Evolutionary conservation across 345 rosid species (phyloP).

Genomic region (Jatropha curcas): DNA sequence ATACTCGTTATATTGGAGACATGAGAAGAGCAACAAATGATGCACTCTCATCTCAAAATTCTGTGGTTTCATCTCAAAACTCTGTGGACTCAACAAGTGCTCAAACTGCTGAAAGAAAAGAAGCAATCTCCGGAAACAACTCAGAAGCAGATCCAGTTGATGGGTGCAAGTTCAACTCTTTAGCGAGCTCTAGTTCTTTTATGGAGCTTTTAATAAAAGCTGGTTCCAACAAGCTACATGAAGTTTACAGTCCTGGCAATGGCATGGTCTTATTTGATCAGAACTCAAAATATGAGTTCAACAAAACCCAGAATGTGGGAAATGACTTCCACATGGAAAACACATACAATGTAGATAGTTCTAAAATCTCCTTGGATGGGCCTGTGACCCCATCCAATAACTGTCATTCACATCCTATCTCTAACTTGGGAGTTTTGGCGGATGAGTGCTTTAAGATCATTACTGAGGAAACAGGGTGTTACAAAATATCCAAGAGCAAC

Average conservation of each 20-base stretch:
- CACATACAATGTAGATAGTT: constrained; percentile 27
- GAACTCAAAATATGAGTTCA: constrained; percentile 28
- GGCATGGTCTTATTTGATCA: constrained; percentile 25
- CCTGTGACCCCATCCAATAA: constrained; percentile 29
- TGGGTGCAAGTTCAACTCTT: constrained; percentile 23
- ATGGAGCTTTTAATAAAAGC: constrained; percentile 57
- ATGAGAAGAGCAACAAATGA: constrained; percentile 22
- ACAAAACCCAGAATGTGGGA: constrained; percentile 18
- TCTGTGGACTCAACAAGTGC: constrained; percentile 39
- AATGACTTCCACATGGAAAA: constrained; percentile 21
- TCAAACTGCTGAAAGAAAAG: constrained; percentile 52
- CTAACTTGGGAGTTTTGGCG: constrained; percentile 26
- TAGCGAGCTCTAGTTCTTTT: constrained; percentile 35
- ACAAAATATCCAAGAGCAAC: constrained; percentile 24
- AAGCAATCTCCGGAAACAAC: constrained; percentile 48
- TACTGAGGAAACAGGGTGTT: constrained; percentile 36
- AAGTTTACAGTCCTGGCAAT: constrained; percentile 27
- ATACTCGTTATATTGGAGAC: constrained; percentile 20
- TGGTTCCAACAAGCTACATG: constrained; percentile 38
- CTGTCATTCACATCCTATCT: constrained; percentile 29
- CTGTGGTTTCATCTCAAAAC: constrained; percentile 52
- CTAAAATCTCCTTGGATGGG: constrained; percentile 31
- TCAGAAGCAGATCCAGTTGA: constrained; percentile 37
- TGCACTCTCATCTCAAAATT: constrained; percentile 53
- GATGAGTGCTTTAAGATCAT: constrained; percentile 30